A percentile compares a stretch with the other conserved stretches of the same genome.
Conservation (phyloP, 768 basidiomycete genomes). For the Fomitopsis pulvina region DNA sequence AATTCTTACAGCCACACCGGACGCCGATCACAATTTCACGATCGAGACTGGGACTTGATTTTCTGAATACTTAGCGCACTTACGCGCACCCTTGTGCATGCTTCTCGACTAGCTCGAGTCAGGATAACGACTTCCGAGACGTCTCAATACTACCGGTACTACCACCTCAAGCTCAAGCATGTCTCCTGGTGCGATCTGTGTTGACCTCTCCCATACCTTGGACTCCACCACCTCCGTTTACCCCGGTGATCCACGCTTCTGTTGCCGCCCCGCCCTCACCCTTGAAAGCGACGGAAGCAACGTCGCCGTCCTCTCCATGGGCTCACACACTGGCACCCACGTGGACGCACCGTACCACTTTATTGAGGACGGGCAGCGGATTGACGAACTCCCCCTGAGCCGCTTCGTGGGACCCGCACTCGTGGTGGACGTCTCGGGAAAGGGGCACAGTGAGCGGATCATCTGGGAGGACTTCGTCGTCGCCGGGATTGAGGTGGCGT, state of each 20-base stretch:
- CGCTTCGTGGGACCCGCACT: slow-evolving; percentile 43
- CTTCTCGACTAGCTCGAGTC: too few relatives aligned
- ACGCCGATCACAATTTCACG: too few relatives aligned
- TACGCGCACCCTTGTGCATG: too few relatives aligned
- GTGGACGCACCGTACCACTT: slow-evolving; percentile 77
- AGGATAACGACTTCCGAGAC: too few relatives aligned
- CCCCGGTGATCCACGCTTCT: slow-evolving; percentile 49
- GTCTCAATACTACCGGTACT: too few relatives aligned
- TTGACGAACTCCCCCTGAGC: slow-evolving; percentile 50
- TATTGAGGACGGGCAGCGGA: slow-evolving; percentile 43
- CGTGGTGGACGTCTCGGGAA: slow-evolving; percentile 41
- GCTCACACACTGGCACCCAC: slow-evolving; percentile 74
- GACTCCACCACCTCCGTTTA: slow-evolving; percentile 40
- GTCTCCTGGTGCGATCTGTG: slow-evolving; percentile 14
- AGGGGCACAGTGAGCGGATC: slow-evolving; percentile 10
- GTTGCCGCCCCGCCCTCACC: slow-evolving; percentile 32
- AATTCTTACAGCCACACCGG: too few relatives aligned
- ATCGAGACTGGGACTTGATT: too few relatives aligned
- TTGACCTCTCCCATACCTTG: slow-evolving; percentile 52
- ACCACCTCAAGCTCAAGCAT: too few relatives aligned
- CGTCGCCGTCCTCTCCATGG: slow-evolving; percentile 44
- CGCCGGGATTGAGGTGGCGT: slow-evolving; percentile 24
- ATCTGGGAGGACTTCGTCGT: slow-evolving; percentile 12
- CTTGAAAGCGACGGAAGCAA: slow-evolving; percentile 41
- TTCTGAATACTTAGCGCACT: too few relatives aligned